Base-by-base conservation (phyloP, 2,329 filamentous ascomycete species). In the Cercospora zeina region DNA sequence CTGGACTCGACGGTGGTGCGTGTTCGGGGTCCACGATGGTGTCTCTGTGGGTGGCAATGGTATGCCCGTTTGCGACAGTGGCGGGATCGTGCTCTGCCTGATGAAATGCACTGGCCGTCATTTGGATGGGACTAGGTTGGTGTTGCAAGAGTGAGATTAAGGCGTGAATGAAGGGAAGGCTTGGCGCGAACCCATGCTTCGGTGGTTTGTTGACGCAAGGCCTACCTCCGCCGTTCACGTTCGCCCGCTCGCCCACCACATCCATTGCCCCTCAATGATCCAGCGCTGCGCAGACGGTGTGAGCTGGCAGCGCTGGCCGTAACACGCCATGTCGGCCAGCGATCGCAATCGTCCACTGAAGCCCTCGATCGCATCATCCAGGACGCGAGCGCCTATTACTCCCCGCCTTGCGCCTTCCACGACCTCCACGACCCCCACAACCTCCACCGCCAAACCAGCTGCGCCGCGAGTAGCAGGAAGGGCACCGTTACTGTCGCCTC, bases 341-440 rank as follows among this genome's bases (percentile, higher is more conserved):
- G 56, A 58, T 19, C 56, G 56, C 30, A 58, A 39, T 50, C 65
- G 65, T 36, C 64, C 64, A 33, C 61, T 66, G n/a, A 67, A 64
- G 50, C 65, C 65, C 33, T 49, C 58, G 14, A 57, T 66, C 39
- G 64, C 64, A 39, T 66, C 64, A 7, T 27, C 24, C 24, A 64
- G 47, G 54, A 62, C 54, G 3, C 69, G 83, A 71, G 74, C 79
- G 19, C 85, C 85, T 50, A 72, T 87, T 63, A 85, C 85, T 16
- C 86, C 87, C 13, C 83, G 85, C 69, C 78, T 87, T 57, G 71
- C 72, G 70, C 69, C 63, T 67, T 58, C 47, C 36, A 36, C 55
- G 33, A n/a, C 31, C 19, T 27, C 63, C 39, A 62, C 47, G 30
- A 49, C 72, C 4, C 63, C 71, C n/a, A n/a, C n/a, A n/a, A n/a